Percentiles rank a stretch among this genome's conserved stretches.
Evolutionary conservation across 305 asterid species (phyloP).

Genomic region (Nicotiana rustica): DNA sequence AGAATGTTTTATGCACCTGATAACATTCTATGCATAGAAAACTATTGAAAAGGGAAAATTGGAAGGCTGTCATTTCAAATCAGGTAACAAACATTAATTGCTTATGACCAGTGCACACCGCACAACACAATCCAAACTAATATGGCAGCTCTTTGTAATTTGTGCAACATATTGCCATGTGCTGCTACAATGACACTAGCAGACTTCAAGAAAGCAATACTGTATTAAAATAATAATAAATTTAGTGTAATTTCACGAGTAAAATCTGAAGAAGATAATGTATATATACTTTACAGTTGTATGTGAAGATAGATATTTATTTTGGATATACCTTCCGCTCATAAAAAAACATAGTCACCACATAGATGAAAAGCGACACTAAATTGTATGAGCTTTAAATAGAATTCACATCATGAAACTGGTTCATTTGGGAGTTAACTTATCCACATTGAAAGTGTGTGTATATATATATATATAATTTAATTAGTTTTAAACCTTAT

Average conservation of each 20-base stretch:
- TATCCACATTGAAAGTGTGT: not conserved
- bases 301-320: no score
- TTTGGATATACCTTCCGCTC: no score
- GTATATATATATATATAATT: not conserved
- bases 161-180: conserved; percentile 30
- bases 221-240: no score
- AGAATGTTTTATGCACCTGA: no score
- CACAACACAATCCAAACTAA: not conserved
- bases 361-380: not conserved
- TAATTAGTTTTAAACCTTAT: not conserved
- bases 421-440: not conserved
- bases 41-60: not conserved
- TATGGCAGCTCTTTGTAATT: not conserved
- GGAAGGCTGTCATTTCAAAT: conserved; percentile 9
- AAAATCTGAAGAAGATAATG: no score
- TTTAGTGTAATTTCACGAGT: no score
- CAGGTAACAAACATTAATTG: conserved; percentile 27
- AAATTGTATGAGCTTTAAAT: not conserved
- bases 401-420: not conserved
- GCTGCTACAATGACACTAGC: not conserved
- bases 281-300: no score
- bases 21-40: not conserved
- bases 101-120: not conserved
- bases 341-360: no score
- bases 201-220: not conserved